Evolutionary conservation across 306 rosid species (phyloP), one percentile per base, ranked within the genome.

Genomic region (Notholithocarpus densiflorus): DNA sequence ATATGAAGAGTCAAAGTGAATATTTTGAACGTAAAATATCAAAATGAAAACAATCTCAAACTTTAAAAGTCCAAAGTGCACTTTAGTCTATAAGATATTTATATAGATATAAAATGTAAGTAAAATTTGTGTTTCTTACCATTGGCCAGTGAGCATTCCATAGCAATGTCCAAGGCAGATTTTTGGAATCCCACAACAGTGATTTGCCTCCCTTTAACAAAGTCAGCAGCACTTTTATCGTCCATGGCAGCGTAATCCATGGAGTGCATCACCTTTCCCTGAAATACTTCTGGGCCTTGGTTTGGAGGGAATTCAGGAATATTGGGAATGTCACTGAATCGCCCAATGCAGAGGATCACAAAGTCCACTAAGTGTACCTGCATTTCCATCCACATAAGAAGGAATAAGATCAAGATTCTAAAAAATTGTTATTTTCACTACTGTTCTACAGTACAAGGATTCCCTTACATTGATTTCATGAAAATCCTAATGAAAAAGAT

Each of bases 321-420:
- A 74, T 89, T 80, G 8, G 97, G 97, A 54, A 91, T 79, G 26
- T 82, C 94, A 66, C 92, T 89, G 84, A 91, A 91, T 64, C 93
- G 75, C 14, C 94, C 97, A 2, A 89, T 65, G 89, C 94, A 92
- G 12, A 92, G 89, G 55, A 92, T 77, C 80, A 87, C 85, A 68
- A 92, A 92, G 76, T 90, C 93, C 52, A 90, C 88, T 6, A 54
- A 17, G 5, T 87, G 71, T 6, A 74, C 86, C 92, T 90, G 81
- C 75, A 71, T 59, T 27, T 19, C 0, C 52, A 31, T 20, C 5
- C 53, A 10, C 53, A 48, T 48, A 48, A 48, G 52, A 45, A 89
- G 9, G 45, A 40, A 8, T 40, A 40, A 40, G 0, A 40, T 40
- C 45, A 40, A 40, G 45, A 40, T 40, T 40, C 11, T 40, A 48